phyloP scores from a whole-genome alignment of 139 green algal species.

The Dunaliella primolecta region DNA sequence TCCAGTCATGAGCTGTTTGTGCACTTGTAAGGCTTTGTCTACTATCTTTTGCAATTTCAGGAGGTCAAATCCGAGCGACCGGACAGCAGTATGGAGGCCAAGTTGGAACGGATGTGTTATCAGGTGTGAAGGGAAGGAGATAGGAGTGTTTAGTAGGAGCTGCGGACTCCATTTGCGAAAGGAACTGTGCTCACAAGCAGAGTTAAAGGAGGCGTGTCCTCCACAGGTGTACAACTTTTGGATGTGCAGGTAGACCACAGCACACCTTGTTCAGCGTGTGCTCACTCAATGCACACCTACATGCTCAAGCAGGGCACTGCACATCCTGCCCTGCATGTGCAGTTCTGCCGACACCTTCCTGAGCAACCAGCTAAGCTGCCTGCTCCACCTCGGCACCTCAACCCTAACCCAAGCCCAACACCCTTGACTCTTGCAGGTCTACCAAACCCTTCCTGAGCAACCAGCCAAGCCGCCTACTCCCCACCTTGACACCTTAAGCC shows the following conservation, averaged over 20 bases:
- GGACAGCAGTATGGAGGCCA: not conserved
- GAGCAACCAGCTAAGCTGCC: not conserved
- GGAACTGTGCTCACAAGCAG: not conserved
- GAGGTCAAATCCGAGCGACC: slow-evolving; percentile 1
- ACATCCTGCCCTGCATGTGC: not conserved
- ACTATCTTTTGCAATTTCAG: not conserved
- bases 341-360: not conserved
- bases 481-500: not conserved
- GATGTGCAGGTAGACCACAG: not conserved
- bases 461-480: not conserved
- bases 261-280: not conserved
- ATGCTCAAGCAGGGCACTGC: too few species aligned
- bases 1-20: too few species aligned
- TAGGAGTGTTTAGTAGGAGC: too few species aligned
- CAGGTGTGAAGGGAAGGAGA: not conserved
- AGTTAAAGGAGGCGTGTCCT: not conserved
- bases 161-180: too few species aligned
- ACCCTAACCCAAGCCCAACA: too few species aligned
- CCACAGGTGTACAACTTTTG: not conserved
- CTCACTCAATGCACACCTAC: too few species aligned
- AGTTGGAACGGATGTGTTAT: not conserved
- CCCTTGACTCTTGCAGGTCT: too few species aligned
- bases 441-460: too few species aligned
- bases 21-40: not conserved
- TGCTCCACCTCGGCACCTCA: not conserved